These are phyloP conservation scores for Thozetella sp. DNA, from an alignment of 495 filamentous ascomycete genomes.

Conservation along the genomic window DNA sequence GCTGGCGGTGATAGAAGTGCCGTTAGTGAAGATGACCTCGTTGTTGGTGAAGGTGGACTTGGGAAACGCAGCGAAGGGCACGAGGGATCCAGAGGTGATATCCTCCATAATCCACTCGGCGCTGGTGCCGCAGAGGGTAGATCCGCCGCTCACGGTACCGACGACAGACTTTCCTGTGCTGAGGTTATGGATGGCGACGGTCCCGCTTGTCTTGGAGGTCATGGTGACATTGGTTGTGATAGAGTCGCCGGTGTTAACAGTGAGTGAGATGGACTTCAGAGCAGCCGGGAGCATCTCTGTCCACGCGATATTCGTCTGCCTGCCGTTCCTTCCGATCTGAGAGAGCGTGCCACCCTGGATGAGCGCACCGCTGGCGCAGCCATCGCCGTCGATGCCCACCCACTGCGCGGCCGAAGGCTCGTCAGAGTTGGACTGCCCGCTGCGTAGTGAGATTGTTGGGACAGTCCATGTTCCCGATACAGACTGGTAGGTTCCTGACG, in stretches of 20 bases:
- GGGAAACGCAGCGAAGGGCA: conserved; percentile 17
- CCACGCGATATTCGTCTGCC: background rate
- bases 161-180: conserved; percentile 2
- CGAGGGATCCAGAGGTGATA: conserved; percentile 8
- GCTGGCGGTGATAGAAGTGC: background rate
- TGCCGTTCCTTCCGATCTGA: conserved; percentile 1
- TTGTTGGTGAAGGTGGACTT: conserved; percentile 11
- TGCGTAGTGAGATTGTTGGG: background rate
- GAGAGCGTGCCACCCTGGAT: conserved; percentile 4
- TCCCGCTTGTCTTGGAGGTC: background rate
- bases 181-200: background rate
- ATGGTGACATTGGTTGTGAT: conserved; percentile 2
- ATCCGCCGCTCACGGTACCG: background rate
- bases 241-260: conserved; percentile 2
- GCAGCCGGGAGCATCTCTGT: conserved; percentile 7
- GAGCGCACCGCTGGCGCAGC: background rate
- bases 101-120: conserved; percentile 24
- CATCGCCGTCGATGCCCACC: conserved; percentile 3
- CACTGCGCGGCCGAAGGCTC: background rate
- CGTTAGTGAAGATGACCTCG: background rate
- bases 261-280: background rate
- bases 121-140: background rate
- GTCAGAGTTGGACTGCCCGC: background rate
- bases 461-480: background rate
- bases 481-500: background rate